These are phyloP conservation scores for Fusarium transvaalense DNA, from an alignment of 2,329 filamentous ascomycete species.

Conservation along the genomic window DNA sequence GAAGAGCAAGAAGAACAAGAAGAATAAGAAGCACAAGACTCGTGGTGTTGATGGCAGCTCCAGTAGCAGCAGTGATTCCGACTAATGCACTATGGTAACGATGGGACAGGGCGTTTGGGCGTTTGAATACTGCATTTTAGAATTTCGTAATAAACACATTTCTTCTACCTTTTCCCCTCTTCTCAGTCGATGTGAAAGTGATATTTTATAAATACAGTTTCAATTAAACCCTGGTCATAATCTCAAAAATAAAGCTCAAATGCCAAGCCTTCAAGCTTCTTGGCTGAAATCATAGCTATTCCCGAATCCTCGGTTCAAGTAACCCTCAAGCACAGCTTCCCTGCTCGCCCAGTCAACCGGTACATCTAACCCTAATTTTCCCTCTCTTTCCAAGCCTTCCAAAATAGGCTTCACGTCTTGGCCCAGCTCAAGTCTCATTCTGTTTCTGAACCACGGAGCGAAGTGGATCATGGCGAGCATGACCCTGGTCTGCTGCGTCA, in stretches of 20 bases:
- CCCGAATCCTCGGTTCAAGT: constrained; percentile 69
- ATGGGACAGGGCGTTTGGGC: constrained; percentile 27
- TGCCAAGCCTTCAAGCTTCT: constrained; percentile 42
- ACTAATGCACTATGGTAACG: constrained; percentile 33
- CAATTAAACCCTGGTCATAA: background rate
- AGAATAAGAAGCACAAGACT: constrained; percentile 46
- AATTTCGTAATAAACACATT: background rate
- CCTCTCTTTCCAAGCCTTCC: constrained; percentile 56
- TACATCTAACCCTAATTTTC: constrained; percentile 59
- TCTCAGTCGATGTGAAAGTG: background rate
- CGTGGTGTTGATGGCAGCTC: constrained; percentile 40
- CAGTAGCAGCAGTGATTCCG: constrained; percentile 48
- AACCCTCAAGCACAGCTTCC: constrained; percentile 58
- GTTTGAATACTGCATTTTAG: constrained; percentile 9
- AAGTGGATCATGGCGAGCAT: constrained; percentile 74
- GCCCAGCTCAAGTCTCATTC: constrained; percentile 67
- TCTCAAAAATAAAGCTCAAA: constrained; percentile 22
- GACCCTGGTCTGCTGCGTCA: constrained; percentile 61
- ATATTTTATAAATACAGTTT: background rate
- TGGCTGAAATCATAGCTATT: constrained; percentile 74
- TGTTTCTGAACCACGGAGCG: constrained; percentile 68
- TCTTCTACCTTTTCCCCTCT: too few relatives aligned
- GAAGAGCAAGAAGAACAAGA: constrained; percentile 52
- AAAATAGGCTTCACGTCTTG: constrained; percentile 63
- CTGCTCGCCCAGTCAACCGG: constrained; percentile 62